Evolutionary conservation across 208 protist species (phyloP).

Genomic region (Trypanosoma caninum): DNA sequence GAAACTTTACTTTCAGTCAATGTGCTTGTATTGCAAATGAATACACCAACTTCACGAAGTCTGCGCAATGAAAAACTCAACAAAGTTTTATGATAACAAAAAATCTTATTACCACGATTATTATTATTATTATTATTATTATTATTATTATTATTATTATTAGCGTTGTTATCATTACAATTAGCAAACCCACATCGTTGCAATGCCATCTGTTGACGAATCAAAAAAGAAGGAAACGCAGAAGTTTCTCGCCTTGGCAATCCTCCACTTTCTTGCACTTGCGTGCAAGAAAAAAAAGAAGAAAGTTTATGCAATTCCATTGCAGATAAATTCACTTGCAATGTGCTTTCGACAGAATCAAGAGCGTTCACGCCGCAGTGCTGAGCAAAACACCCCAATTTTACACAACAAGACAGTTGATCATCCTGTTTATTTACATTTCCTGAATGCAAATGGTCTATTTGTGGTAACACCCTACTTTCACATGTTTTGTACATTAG

Average conservation of each 20-base stretch:
- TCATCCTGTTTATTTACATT: no score
- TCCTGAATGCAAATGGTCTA: no score
- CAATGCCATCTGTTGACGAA: neutral
- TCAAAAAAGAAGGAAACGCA: neutral
- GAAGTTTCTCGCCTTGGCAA: no score
- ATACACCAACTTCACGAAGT: conserved; percentile 11
- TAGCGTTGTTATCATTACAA: neutral
- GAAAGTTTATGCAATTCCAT: neutral
- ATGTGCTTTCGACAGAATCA: no score
- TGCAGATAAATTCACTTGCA: no score
- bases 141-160: conserved; percentile 6
- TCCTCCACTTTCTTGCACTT: no score
- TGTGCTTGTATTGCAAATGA: neutral
- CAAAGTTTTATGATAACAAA: neutral
- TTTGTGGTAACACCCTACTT: no score
- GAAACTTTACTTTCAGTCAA: neutral
- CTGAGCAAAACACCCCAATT: no score
- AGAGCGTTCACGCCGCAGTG: no score
- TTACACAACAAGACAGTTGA: no score
- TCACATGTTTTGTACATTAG: no score
- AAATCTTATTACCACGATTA: neutral
- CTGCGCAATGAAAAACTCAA: neutral
- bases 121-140: neutral
- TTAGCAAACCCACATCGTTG: neutral
- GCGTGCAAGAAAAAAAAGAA: neutral